A percentile compares a stretch with the other conserved stretches of the same genome.
Conservation (phyloP, 2,329 filamentous ascomycete species). For the Achaetomium macrosporum region DNA sequence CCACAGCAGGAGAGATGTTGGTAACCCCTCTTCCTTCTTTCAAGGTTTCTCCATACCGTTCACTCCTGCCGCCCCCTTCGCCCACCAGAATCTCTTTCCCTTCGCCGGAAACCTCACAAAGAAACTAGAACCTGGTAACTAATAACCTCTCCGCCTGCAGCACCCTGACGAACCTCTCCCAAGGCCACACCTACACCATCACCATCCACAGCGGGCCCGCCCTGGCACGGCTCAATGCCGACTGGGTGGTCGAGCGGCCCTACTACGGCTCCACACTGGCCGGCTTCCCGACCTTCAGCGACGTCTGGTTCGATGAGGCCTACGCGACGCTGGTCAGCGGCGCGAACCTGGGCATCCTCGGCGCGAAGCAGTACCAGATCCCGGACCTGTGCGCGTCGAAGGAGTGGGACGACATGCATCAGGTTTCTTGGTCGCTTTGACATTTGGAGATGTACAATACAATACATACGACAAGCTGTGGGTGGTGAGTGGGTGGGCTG, state of each 20-base stretch:
- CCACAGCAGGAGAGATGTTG: slow-evolving; percentile 20
- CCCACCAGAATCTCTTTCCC: neutral
- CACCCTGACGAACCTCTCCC: slow-evolving; percentile 20
- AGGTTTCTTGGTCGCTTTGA: slow-evolving; percentile 18
- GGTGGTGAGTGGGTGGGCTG: no score
- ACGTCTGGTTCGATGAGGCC: slow-evolving; percentile 25
- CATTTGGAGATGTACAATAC: no score
- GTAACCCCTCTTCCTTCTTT: slow-evolving; percentile 4
- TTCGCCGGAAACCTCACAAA: no score
- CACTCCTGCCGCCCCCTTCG: neutral
- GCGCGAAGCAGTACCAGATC: slow-evolving; percentile 24
- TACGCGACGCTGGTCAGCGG: slow-evolving; percentile 12
- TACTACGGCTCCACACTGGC: slow-evolving; percentile 17
- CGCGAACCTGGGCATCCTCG: slow-evolving; percentile 15
- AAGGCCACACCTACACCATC: slow-evolving; percentile 14
- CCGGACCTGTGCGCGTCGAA: slow-evolving; percentile 13
- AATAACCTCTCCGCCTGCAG: slow-evolving; percentile 6
- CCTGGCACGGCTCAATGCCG: slow-evolving; percentile 23
- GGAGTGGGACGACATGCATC: slow-evolving; percentile 18
- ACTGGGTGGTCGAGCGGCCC: slow-evolving; percentile 27
- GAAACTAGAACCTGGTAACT: no score
- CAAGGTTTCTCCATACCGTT: no score
- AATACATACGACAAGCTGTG: no score
- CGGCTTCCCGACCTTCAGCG: slow-evolving; percentile 21
- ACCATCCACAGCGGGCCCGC: slow-evolving; percentile 12